A percentile compares a stretch with the other conserved stretches of the same genome.
phyloP scores from a whole-genome alignment of 225 moss, liverwort and hornwort species.

The Anthoceros angustus region DNA sequence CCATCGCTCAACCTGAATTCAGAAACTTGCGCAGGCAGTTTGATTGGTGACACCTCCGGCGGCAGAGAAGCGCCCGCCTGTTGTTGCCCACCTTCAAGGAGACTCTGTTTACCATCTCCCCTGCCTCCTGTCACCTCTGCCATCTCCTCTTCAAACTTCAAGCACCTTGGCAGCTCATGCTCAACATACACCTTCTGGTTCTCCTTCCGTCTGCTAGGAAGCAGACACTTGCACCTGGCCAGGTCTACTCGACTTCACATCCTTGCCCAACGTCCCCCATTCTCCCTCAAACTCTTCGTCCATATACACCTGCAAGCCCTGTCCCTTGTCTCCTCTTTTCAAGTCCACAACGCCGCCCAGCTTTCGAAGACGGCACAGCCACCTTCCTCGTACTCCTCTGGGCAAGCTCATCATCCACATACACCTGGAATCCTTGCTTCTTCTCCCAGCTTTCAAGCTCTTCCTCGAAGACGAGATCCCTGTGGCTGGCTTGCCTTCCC shows the following conservation, averaged over 20 bases:
- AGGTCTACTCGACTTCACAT: not conserved
- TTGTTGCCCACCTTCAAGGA: not conserved
- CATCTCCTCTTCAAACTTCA: not conserved
- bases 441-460: slow-evolving; percentile 7
- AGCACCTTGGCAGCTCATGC: not conserved
- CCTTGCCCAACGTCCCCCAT: not conserved
- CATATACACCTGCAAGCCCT: slow-evolving; percentile 6
- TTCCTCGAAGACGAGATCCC: slow-evolving; percentile 7
- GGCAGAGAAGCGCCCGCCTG: not conserved
- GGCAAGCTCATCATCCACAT: slow-evolving; percentile 30
- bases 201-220: too few relatives aligned
- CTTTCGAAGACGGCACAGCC: slow-evolving; percentile 3
- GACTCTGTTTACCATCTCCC: not conserved
- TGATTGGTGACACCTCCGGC: too few relatives aligned
- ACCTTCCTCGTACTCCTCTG: not conserved
- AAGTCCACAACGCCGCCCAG: too few relatives aligned
- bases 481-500: slow-evolving; percentile 10
- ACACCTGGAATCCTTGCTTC: slow-evolving; percentile 28
- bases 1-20: not conserved
- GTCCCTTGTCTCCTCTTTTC: not conserved
- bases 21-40: not conserved
- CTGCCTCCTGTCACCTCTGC: not conserved
- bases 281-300: not conserved
- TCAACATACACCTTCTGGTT: not conserved
- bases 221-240: not conserved